These are phyloP conservation scores for Trypanosoma conorhini DNA, from an alignment of 208 protist genomes.

Conservation along the genomic window DNA sequence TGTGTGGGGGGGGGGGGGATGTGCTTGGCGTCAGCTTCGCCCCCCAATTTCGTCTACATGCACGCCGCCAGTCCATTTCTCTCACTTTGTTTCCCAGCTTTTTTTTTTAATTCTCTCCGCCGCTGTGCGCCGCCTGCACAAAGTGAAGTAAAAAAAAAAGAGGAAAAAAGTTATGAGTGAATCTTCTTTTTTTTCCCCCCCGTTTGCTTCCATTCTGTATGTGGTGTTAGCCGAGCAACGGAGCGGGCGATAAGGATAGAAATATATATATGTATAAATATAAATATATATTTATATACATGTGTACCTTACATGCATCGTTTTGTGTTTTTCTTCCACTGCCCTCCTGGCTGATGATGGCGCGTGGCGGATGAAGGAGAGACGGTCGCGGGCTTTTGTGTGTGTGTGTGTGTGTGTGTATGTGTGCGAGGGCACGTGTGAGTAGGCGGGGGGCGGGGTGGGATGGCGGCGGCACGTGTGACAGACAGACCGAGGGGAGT, in stretches of 20 bases:
- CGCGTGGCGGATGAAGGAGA: not conserved
- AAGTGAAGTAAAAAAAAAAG: too few relatives aligned
- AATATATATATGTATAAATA: not conserved
- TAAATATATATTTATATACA: too few relatives aligned
- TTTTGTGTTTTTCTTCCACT: not conserved
- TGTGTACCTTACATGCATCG: not conserved
- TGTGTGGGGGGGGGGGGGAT: too few relatives aligned
- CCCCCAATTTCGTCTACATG: too few relatives aligned
- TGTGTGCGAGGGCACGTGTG: not conserved
- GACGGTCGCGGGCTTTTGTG: not conserved
- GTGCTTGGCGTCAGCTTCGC: too few relatives aligned
- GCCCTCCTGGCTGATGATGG: not conserved
- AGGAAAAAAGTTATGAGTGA: too few relatives aligned
- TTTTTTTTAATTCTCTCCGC: too few relatives aligned
- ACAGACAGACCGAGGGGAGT: not conserved
- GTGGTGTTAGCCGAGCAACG: not conserved
- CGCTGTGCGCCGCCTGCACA: too few relatives aligned
- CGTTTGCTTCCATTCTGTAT: too few relatives aligned
- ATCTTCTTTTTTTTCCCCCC: too few relatives aligned
- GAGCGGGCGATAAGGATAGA: not conserved
- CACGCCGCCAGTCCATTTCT: too few relatives aligned
- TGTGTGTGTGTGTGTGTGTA: conserved; percentile 12
- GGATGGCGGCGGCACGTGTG: not conserved
- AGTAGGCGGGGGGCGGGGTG: not conserved
- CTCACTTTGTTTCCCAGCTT: too few relatives aligned